A percentile compares a stretch with the other conserved stretches of the same genome.
Evolutionary conservation across 768 basidiomycete species (phyloP).

Genomic region (Mycena chlorophos): DNA sequence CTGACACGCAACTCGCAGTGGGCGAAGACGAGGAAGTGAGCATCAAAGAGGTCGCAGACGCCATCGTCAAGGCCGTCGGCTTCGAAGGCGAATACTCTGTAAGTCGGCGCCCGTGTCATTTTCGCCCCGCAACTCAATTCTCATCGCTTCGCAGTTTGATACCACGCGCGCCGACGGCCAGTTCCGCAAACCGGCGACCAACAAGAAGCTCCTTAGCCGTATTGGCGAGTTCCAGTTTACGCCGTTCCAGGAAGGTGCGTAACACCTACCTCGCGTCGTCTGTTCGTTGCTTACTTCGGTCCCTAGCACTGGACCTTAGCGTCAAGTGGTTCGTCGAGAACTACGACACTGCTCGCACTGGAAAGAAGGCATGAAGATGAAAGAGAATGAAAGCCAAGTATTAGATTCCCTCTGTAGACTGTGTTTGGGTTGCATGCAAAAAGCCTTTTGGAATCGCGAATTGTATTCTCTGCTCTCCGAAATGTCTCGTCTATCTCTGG

Average conservation of each 20-base stretch:
- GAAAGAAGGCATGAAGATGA: too few species aligned
- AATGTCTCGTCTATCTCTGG: too few species aligned
- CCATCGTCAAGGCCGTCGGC: constrained; percentile 82
- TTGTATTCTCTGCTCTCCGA: too few species aligned
- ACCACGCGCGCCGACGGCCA: constrained; percentile 85
- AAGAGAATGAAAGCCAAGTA: too few species aligned
- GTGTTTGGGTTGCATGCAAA: too few species aligned
- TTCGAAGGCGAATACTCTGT: constrained; percentile 79
- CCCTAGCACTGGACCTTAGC: constrained; percentile 67
- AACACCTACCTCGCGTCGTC: neutral
- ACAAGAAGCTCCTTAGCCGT: constrained; percentile 76
- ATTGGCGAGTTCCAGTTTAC: constrained; percentile 88
- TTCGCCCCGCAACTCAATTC: neutral
- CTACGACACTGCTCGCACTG: constrained; percentile 71
- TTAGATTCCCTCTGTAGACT: too few species aligned
- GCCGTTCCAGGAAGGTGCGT: constrained; percentile 79
- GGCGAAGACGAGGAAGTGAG: constrained; percentile 93
- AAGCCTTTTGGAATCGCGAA: too few species aligned
- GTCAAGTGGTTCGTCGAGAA: constrained; percentile 89
- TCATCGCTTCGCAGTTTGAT: constrained; percentile 64
- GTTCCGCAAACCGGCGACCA: constrained; percentile 94
- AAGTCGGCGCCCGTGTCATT: constrained; percentile 30
- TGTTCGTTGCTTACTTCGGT: neutral
- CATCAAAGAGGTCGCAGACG: constrained; percentile 86
- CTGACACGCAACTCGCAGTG: constrained; percentile 45